Conservation (phyloP, 177 flowering plant genomes). For the Tripterygium wilfordii region DNA sequence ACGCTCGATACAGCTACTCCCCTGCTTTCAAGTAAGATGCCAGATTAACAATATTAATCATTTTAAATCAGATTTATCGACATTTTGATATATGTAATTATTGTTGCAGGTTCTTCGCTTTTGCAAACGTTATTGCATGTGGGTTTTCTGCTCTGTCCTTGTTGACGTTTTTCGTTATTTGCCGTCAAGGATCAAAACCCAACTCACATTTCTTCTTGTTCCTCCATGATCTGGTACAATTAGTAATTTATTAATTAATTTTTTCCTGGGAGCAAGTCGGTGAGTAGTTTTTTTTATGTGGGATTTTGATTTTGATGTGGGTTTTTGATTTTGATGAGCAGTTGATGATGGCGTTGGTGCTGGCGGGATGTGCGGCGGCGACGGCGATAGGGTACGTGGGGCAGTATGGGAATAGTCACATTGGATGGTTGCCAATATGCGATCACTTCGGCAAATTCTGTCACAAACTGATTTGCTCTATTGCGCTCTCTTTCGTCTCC, state of each 20-base stretch:
- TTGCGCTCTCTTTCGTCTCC: conserved; percentile 31
- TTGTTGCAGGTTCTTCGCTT: conserved; percentile 36
- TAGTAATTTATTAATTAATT: neutral
- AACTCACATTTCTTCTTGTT: conserved; percentile 30
- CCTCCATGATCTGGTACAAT: conserved; percentile 48
- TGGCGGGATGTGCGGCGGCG: conserved; percentile 50
- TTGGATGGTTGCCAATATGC: conserved; percentile 54
- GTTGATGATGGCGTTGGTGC: conserved; percentile 31
- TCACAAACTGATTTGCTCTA: conserved; percentile 17
- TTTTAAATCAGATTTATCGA: neutral
- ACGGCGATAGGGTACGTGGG: conserved; percentile 52
- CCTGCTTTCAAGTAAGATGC: conserved; percentile 46
- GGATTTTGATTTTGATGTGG: too few species aligned
- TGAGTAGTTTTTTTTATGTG: too few species aligned
- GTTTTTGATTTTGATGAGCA: too few species aligned
- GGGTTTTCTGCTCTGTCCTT: conserved; percentile 29
- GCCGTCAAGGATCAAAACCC: conserved; percentile 13
- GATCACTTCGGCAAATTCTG: conserved; percentile 42
- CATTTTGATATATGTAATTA: neutral
- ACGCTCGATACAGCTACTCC: conserved; percentile 40
- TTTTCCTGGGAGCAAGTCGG: too few species aligned
- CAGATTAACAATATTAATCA: neutral
- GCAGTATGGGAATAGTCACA: conserved; percentile 38
- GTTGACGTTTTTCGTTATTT: conserved; percentile 11
- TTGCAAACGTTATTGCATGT: conserved; percentile 30